Evolutionary conservation across 2,329 filamentous ascomycete species (phyloP).

Genomic region (Cryphonectria carpinicola): DNA sequence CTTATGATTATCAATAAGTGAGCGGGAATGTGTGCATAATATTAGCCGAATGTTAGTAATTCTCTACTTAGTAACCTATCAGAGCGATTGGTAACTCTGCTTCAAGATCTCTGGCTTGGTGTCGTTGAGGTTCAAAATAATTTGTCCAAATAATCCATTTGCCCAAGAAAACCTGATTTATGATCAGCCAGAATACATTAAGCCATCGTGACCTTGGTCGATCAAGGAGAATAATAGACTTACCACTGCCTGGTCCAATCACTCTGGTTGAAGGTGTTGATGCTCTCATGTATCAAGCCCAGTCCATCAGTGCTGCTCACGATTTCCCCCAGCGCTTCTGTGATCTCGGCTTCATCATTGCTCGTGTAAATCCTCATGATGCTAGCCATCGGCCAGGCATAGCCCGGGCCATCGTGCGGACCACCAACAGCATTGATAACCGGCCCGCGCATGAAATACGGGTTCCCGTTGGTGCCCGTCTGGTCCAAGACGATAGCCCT

Average conservation of each 20-base stretch:
- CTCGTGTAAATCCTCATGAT: slow-evolving; percentile 80
- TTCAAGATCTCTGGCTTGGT: slow-evolving; percentile 63
- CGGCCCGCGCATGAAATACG: slow-evolving; percentile 65
- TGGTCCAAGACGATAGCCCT: slow-evolving; percentile 67
- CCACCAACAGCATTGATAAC: slow-evolving; percentile 57
- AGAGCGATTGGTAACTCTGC: slow-evolving; percentile 41
- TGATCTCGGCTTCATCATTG: slow-evolving; percentile 76
- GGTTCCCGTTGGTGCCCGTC: slow-evolving; percentile 62
- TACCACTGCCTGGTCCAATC: slow-evolving; percentile 51
- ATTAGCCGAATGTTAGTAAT: not conserved
- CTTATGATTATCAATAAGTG: not conserved
- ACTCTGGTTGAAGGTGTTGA: slow-evolving; percentile 65
- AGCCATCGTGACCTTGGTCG: not conserved
- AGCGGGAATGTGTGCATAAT: not conserved
- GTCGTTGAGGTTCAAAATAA: slow-evolving; percentile 73
- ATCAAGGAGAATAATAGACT: slow-evolving; percentile 2
- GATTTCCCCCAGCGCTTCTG: slow-evolving; percentile 61
- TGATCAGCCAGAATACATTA: slow-evolving; percentile 16
- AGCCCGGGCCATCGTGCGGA: slow-evolving; percentile 62
- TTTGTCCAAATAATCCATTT: slow-evolving; percentile 87
- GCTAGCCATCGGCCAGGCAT: slow-evolving; percentile 87
- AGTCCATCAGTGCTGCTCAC: slow-evolving; percentile 73
- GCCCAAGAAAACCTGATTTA: slow-evolving; percentile 83
- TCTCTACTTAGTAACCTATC: not conserved
- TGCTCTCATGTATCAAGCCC: slow-evolving; percentile 80